These are phyloP conservation scores for Amylocarpus encephaloides DNA, from an alignment of 2,329 filamentous ascomycete genomes.

Conservation along the genomic window DNA sequence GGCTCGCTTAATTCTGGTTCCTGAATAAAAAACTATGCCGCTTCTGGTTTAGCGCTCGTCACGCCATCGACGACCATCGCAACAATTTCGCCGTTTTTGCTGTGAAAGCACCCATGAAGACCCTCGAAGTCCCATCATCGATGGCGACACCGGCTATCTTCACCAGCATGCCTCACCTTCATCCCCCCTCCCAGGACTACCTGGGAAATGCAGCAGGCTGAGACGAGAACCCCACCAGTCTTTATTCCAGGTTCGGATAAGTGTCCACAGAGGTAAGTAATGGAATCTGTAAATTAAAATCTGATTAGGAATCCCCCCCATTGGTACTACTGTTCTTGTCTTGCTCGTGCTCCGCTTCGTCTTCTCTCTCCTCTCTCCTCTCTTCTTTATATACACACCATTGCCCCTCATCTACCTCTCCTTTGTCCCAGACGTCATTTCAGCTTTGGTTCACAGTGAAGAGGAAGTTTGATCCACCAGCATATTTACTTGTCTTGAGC, in stretches of 20 bases:
- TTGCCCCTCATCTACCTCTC: conserved; percentile 1
- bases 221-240: background rate
- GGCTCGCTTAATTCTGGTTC: background rate
- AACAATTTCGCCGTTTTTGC: background rate
- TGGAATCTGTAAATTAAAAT: background rate
- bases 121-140: background rate
- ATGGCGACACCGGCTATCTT: conserved; percentile 9
- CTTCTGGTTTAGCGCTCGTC: background rate
- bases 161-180: background rate
- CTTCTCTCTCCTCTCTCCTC: background rate
- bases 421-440: background rate
- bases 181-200: too few species aligned
- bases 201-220: background rate
- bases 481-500: background rate
- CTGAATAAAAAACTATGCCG: background rate
- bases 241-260: background rate
- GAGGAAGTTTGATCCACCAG: background rate
- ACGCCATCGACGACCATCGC: background rate
- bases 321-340: conserved; percentile 4
- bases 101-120: background rate
- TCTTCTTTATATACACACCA: conserved; percentile 2
- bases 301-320: conserved; percentile 5
- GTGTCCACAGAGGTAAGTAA: background rate
- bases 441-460: background rate
- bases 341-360: background rate